phyloP scores from a whole-genome alignment of 805 yeast genomes.

The Metschnikowia bowlesiae region DNA sequence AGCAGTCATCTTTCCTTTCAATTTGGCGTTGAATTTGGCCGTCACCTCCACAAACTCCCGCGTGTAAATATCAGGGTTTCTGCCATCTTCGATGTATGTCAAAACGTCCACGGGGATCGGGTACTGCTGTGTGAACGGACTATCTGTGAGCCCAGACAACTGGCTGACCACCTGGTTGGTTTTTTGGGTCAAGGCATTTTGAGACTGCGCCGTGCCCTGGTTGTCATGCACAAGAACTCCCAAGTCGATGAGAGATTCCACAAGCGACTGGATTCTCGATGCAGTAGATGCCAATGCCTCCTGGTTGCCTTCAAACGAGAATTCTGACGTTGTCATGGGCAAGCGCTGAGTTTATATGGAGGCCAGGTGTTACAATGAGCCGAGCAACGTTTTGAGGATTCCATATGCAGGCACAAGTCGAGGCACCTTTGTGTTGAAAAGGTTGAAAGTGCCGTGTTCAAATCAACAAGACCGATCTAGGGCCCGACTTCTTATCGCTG shows the following conservation, averaged over 20 bases:
- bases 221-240: slow-evolving; percentile 93
- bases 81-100: slow-evolving; percentile 89
- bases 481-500: background rate
- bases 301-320: slow-evolving; percentile 20
- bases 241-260: slow-evolving; percentile 81
- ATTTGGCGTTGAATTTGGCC: slow-evolving; percentile 80
- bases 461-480: background rate
- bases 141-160: slow-evolving; percentile 30
- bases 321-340: slow-evolving; percentile 30
- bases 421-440: background rate
- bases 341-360: background rate
- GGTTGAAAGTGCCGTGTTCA: background rate
- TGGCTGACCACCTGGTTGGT: slow-evolving; percentile 40
- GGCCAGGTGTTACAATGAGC: background rate
- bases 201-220: slow-evolving; percentile 81
- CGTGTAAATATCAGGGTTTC: slow-evolving; percentile 96
- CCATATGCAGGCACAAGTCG: background rate
- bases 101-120: slow-evolving; percentile 80
- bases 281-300: slow-evolving; percentile 29
- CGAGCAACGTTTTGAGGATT: background rate
- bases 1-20: slow-evolving; percentile 80
- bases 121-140: slow-evolving; percentile 31
- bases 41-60: slow-evolving; percentile 94
- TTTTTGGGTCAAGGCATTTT: slow-evolving; percentile 39
- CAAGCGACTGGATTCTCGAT: slow-evolving; percentile 28